phyloP scores from a whole-genome alignment of 768 basidiomycete species.

The Lactarius hengduanensis region DNA sequence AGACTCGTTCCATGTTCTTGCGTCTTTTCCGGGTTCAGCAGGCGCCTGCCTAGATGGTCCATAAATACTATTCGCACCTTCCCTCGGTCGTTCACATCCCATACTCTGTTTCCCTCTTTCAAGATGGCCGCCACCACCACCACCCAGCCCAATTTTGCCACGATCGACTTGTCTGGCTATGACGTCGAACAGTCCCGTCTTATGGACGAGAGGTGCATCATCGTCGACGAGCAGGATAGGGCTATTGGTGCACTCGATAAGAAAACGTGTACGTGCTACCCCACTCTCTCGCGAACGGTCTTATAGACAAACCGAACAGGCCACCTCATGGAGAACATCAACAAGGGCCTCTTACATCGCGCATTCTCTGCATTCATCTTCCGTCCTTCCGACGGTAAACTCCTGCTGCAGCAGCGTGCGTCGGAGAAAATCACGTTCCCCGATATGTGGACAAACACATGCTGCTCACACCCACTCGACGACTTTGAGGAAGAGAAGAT shows the following conservation, averaged over 20 bases:
- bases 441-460: slow-evolving; percentile 99
- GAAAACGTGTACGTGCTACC: slow-evolving; percentile 76
- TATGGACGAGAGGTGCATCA: slow-evolving; percentile 95
- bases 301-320: slow-evolving; percentile 46
- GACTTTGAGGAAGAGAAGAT: slow-evolving; percentile 86
- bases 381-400: slow-evolving; percentile 87
- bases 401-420: slow-evolving; percentile 92
- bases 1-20: not conserved
- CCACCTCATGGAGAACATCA: slow-evolving; percentile 97
- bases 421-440: slow-evolving; percentile 99
- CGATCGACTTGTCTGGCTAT: slow-evolving; percentile 77
- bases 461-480: slow-evolving; percentile 94
- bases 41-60: not conserved
- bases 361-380: slow-evolving; percentile 99
- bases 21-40: not conserved
- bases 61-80: slow-evolving; percentile 21
- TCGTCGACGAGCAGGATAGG: slow-evolving; percentile 85
- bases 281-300: slow-evolving; percentile 7
- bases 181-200: slow-evolving; percentile 90
- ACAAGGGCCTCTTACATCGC: slow-evolving; percentile 89
- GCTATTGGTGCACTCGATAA: slow-evolving; percentile 88
- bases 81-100: not conserved
- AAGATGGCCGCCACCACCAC: slow-evolving; percentile 40
- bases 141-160: slow-evolving; percentile 45
- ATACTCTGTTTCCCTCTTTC: slow-evolving; percentile 11